Evolutionary conservation across 768 basidiomycete genomes (phyloP), one percentile per base, ranked within the genome.

Genomic region (Tulasnella calospora): DNA sequence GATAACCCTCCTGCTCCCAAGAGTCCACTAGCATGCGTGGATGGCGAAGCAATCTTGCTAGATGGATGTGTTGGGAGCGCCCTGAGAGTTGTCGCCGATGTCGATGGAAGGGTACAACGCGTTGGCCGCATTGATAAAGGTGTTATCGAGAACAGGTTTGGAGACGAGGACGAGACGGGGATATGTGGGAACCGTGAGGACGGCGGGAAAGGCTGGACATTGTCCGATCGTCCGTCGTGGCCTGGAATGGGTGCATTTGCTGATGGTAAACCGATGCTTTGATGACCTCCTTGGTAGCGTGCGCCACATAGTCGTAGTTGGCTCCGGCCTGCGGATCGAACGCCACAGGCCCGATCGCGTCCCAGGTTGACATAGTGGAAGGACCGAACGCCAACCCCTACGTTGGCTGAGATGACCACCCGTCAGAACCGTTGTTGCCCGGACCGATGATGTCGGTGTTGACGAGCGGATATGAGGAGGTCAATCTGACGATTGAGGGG

Each of bases 381-480:
- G 71, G 36, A 41, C 30, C 36, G 17, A 36, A 72, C 9, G 44
- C 36, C 33, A 72, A 67, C 30, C 19, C 21, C 3, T 41, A 72
- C 44, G 61, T 30, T 67, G 61, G 13, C 61, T 67, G 61, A 67
- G 71, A 72, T 30, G 71, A 27, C 30, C 44, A 38, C 36, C 17
- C 30, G 71, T 72, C 71, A 40, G 71, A 72, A 40, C 44, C 74
- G 55, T 46, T 55, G n/a, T 12, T 47, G 7, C 46, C 36, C 38
- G 44, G 44, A 30, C 46, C 44, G 17, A 47, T 46, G 4, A 57
- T 51, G 21, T 21, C 19, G n/a, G 55, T 41, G 55, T 27, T 57
- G 15, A 47, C 44, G 46, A 57, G 74, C 30, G 38, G 74, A 55
- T 75, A 75, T 23, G 74, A 75, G 55, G 74, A 47, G 44, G 44